A percentile compares a stretch with the other conserved stretches of the same genome.
Conservation (phyloP, 805 yeast genomes). For the Candida wancherniae region DNA sequence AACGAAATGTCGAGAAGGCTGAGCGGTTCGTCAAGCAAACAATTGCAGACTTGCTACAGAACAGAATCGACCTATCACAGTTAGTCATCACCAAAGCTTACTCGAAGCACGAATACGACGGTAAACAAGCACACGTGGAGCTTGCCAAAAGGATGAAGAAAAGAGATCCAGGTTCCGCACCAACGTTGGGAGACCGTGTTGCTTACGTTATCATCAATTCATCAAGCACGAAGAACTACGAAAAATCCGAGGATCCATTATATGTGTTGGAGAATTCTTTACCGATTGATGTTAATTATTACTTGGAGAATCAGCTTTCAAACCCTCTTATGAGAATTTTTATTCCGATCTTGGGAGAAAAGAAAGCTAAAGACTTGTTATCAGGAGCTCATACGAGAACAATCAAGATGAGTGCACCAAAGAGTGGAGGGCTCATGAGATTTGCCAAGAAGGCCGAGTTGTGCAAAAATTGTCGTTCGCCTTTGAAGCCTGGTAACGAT, state of each 20-base stretch:
- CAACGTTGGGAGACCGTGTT: conserved; percentile 94
- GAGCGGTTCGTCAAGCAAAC: conserved; percentile 79
- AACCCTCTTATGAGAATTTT: conserved; percentile 92
- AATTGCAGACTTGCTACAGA: conserved; percentile 85
- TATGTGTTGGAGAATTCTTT: conserved; percentile 87
- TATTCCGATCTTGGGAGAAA: conserved; percentile 90
- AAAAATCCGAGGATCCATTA: conserved; percentile 94
- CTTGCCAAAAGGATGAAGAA: conserved; percentile 93
- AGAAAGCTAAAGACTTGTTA: conserved; percentile 71
- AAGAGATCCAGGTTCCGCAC: conserved; percentile 97
- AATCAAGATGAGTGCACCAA: conserved; percentile 66
- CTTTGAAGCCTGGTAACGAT: conserved; percentile 53
- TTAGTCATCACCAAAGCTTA: conserved; percentile 90
- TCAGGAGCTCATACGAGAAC: conserved; percentile 83
- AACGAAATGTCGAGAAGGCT: conserved; percentile 81
- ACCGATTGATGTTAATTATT: conserved; percentile 92
- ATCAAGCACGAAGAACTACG: conserved; percentile 82
- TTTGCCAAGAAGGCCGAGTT: conserved; percentile 86
- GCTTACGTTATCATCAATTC: conserved; percentile 87
- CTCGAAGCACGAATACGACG: conserved; percentile 85
- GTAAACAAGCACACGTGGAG: conserved; percentile 96
- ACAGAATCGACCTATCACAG: conserved; percentile 87
- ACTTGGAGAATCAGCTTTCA: conserved; percentile 85
- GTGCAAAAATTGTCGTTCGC: conserved; percentile 85
- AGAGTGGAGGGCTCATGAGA: conserved; percentile 82